Evolutionary conservation across 2,329 filamentous ascomycete genomes (phyloP).

Genomic region (Aspergillus latus): DNA sequence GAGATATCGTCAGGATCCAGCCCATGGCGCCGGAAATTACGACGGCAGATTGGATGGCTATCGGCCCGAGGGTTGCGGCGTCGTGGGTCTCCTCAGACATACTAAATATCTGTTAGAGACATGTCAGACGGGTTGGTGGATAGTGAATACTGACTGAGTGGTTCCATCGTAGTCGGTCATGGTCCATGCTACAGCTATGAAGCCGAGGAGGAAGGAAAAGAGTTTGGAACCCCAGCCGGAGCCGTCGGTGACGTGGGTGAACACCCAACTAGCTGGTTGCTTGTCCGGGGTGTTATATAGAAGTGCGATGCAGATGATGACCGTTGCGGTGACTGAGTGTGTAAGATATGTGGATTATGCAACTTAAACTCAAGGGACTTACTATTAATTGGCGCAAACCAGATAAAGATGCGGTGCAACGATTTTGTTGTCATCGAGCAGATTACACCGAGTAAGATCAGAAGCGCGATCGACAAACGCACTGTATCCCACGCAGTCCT

Average conservation of each 20-base stretch:
- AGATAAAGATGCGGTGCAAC: constrained; percentile 60
- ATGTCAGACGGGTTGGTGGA: neutral
- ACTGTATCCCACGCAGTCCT: constrained; percentile 61
- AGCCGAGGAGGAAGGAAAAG: constrained; percentile 63
- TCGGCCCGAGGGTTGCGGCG: constrained; percentile 59
- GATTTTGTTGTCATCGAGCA: constrained; percentile 62
- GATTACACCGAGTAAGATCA: constrained; percentile 58
- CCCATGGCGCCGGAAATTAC: constrained; percentile 60
- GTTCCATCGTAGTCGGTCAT: constrained; percentile 70
- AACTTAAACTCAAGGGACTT: neutral
- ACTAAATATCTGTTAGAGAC: constrained; percentile 29
- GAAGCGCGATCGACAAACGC: constrained; percentile 55
- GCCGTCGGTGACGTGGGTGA: constrained; percentile 60
- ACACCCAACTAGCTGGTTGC: constrained; percentile 60
- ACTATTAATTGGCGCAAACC: constrained; percentile 68
- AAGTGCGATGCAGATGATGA: constrained; percentile 60
- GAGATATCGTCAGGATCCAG: constrained; percentile 63
- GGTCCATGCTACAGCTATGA: constrained; percentile 49
- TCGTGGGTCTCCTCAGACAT: constrained; percentile 69
- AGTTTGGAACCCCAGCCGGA: constrained; percentile 62
- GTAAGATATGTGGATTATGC: neutral
- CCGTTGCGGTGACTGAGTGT: constrained; percentile 54
- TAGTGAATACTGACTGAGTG: constrained; percentile 53
- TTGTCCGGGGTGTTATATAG: constrained; percentile 60
- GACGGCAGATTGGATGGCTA: constrained; percentile 61